Base-by-base conservation (phyloP, 2,329 filamentous ascomycete genomes). In the Colletotrichum sp. region DNA sequence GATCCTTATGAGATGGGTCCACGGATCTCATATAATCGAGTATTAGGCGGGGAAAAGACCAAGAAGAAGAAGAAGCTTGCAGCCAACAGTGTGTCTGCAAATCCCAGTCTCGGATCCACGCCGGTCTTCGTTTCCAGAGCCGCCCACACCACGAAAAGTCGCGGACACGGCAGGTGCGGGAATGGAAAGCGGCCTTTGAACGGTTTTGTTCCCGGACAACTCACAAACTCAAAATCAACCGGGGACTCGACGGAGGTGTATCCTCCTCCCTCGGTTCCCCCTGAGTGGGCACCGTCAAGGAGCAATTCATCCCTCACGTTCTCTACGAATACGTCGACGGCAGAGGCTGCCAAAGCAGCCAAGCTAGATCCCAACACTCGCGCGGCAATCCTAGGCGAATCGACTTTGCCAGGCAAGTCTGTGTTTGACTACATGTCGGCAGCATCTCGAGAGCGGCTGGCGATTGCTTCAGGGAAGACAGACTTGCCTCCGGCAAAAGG, bases 1-100 rank as follows among this genome's bases (percentile, higher is more conserved):
- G 96, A 98, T 80, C 94, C 95, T 0, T 98, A 98, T 82, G 94
- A 96, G 74, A 93, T 98, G 69, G 96, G 96, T 0, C 97, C 97
- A 0, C 94, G 93, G 79, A 98, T 98, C 82, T 95, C 93, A 15
- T 98, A 98, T 84, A 98, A 95, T 80, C 91, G 93, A 55, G 90
- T 93, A 7, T 91, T 98, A 75, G 96, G 95, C 22, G 94, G 93
- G 0, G 94, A 96, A 77, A 98, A 95, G 84, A 94, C 93, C 83
- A 96, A 95, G 82, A 94, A 91, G 80, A 93, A 93, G 81, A 91
- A 91, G 57, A 88, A 88, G 74, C 82, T 82, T 22, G 78, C 82
- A 5, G 80, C 84, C 28, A 32, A 44, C 15, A 87, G 87, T 15
- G 88, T 88, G 16, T 84, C 90, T 11, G 88, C 89, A 5, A 96